Evolutionary conservation across 1,139 yeast genomes (phyloP).

Genomic region (Suhomyces bokatorum): DNA sequence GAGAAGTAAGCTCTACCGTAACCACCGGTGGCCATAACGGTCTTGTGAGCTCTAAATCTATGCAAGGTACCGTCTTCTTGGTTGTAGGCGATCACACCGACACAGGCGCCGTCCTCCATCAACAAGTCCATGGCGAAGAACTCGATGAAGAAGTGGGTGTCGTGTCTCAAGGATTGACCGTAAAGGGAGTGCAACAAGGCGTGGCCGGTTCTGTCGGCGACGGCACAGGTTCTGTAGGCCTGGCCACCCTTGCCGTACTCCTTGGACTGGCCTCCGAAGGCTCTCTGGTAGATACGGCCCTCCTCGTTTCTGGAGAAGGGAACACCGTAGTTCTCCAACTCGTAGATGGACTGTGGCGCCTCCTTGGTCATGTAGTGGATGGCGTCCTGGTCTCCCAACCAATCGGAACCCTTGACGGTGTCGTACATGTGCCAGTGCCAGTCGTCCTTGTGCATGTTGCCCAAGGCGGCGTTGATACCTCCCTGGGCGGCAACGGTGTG

Average conservation of each 20-base stretch:
- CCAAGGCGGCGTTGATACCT: constrained; percentile 97
- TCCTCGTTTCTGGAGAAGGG: constrained; percentile 97
- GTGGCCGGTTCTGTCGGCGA: constrained; percentile 98
- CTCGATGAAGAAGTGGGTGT: constrained; percentile 97
- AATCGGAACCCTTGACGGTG: constrained; percentile 99
- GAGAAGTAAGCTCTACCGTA: constrained; percentile 98
- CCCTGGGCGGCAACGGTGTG: constrained; percentile 99
- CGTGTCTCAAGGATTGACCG: constrained; percentile 95
- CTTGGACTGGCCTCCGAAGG: constrained; percentile 96
- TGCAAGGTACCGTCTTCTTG: constrained; percentile 99
- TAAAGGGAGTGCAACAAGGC: constrained; percentile 93
- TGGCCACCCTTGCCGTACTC: constrained; percentile 98
- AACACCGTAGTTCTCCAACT: constrained; percentile 96
- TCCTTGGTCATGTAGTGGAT: constrained; percentile 99
- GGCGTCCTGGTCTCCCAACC: constrained; percentile 99
- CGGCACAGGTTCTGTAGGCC: constrained; percentile 99
- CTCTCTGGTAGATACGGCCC: constrained; percentile 97
- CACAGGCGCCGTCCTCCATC: constrained; percentile 95
- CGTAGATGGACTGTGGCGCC: constrained; percentile 94
- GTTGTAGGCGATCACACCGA: constrained; percentile 96
- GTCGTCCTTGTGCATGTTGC: constrained; percentile 96
- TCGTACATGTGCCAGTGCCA: constrained; percentile 99
- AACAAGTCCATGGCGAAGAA: constrained; percentile 93
- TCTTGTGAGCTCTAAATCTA: constrained; percentile 95
- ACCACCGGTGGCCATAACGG: constrained; percentile 98